Base-by-base conservation (phyloP, 2,329 filamentous ascomycete species). In the Lasiodiplodia sp. region DNA sequence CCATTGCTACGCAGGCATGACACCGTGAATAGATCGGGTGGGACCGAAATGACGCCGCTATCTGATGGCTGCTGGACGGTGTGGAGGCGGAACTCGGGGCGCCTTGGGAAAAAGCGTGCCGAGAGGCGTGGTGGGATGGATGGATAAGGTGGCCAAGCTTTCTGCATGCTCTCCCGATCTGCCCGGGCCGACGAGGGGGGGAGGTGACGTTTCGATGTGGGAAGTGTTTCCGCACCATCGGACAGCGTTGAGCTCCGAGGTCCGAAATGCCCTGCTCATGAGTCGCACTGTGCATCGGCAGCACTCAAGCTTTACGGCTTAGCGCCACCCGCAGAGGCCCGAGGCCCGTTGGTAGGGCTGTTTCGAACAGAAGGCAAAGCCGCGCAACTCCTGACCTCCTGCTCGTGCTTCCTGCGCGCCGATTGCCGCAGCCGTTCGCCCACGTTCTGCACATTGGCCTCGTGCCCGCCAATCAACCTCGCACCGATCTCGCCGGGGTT, bases 141-240 rank as follows among this genome's bases (percentile, higher is more conserved):
- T 64, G 60, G 44, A 37, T 64, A 64, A 64, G 47, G 60, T 64
- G 40, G 44, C 60, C 60, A 64, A 64, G 60, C 60, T 64, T 64
- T 53, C 47, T 52, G 60, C 31, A 62, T 14, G 25, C 3, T 2
- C 11, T 25, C 4, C 38, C 40, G 56, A 44, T 58, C 56, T 3
- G 12, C 37, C 37, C 12, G 56, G 56, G 56, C 56, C 56, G 12
- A 37, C 21, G 34, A 58, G 25, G 16, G n/a, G 2, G 31, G 6
- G n/a, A n/a, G 14, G 25, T n/a, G 28, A 38, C 18, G 18, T 21
- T 28, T 52, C 44, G 44, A n/a, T 8, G 37, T 21, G 14, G 38
- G 57, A 28, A 62, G 23, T 2, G 14, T 23, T 7, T 11, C 44
- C 60, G 60, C 47, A 64, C 3, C 44, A 28, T 40, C 60, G 60